Percentiles rank a stretch among this genome's conserved stretches.
These are phyloP conservation scores for Claviceps spartinae DNA, from an alignment of 2,329 filamentous ascomycete species.

Conservation along the genomic window DNA sequence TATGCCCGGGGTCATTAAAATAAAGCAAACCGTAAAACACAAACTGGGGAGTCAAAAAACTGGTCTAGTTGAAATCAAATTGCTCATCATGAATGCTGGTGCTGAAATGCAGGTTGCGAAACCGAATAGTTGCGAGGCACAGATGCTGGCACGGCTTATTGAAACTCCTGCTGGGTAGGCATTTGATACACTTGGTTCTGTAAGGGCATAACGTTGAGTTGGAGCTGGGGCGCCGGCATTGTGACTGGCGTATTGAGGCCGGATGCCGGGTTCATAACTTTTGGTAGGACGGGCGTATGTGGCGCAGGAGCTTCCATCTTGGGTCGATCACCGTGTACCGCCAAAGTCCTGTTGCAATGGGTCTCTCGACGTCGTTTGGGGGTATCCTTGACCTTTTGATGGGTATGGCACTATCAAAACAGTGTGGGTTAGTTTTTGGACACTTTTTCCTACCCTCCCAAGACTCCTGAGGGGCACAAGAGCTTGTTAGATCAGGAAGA, in stretches of 20 bases:
- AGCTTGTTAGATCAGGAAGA: not conserved
- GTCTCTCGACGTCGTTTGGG: conserved; percentile 55
- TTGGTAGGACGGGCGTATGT: conserved; percentile 20
- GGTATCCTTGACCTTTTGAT: conserved; percentile 57
- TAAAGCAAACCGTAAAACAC: not conserved
- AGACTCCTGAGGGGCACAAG: not conserved
- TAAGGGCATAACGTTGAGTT: conserved; percentile 2
- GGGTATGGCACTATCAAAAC: conserved; percentile 48
- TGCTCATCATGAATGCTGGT: not conserved
- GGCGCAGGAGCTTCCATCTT: conserved; percentile 27
- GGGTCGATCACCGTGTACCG: conserved; percentile 30
- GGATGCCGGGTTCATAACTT: conserved; percentile 11
- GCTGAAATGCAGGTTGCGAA: not conserved
- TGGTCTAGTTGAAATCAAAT: conserved; percentile 1
- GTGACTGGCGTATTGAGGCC: conserved; percentile 5
- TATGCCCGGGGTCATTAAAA: not conserved
- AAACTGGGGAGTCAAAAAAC: not conserved
- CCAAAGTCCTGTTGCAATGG: conserved; percentile 24
- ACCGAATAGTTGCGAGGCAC: not conserved
- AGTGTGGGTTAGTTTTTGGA: not conserved
- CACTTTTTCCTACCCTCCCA: not conserved
- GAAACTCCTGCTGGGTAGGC: not conserved
- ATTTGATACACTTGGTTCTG: conserved; percentile 3
- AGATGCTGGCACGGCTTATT: not conserved
- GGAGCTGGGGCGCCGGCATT: conserved; percentile 3